Conservation (phyloP, 208 protist genomes). For the Trichomonas tenax region DNA sequence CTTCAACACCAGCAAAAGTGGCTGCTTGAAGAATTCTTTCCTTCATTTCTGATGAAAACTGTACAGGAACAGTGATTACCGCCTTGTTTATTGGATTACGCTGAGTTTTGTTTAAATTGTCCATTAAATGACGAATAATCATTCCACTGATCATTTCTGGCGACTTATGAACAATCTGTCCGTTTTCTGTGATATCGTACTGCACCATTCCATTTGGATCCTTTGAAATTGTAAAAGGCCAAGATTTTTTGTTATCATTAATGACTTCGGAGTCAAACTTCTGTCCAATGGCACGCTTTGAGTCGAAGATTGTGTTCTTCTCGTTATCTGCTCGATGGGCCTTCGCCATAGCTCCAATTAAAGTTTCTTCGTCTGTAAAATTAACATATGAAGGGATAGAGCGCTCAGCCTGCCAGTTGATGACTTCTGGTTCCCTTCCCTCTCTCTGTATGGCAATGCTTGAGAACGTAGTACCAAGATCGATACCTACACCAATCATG, state of each 20-base stretch:
- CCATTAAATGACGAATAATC: not conserved
- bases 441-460: constrained; percentile 55
- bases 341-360: constrained; percentile 55
- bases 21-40: not conserved
- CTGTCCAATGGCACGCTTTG: constrained; percentile 68
- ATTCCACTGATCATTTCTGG: constrained; percentile 68
- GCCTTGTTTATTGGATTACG: not conserved
- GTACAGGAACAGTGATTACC: constrained; percentile 92
- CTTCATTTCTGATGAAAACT: not conserved
- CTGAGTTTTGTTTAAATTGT: not conserved
- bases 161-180: constrained; percentile 52
- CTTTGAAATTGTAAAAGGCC: constrained; percentile 62
- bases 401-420: constrained; percentile 55
- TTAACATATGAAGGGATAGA: constrained; percentile 49
- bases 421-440: constrained; percentile 58
- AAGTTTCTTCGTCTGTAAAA: constrained; percentile 46
- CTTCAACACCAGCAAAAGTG: constrained; percentile 44
- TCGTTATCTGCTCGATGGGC: constrained; percentile 64
- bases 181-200: constrained; percentile 58
- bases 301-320: constrained; percentile 69
- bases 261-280: constrained; percentile 49
- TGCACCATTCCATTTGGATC: constrained; percentile 53
- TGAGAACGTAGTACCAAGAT: constrained; percentile 54
- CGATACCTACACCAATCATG: constrained; percentile 40
- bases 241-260: constrained; percentile 59